These are phyloP conservation scores for Lodderomyces orthopsilosis DNA, from an alignment of 1,139 yeast species.

Conservation along the genomic window DNA sequence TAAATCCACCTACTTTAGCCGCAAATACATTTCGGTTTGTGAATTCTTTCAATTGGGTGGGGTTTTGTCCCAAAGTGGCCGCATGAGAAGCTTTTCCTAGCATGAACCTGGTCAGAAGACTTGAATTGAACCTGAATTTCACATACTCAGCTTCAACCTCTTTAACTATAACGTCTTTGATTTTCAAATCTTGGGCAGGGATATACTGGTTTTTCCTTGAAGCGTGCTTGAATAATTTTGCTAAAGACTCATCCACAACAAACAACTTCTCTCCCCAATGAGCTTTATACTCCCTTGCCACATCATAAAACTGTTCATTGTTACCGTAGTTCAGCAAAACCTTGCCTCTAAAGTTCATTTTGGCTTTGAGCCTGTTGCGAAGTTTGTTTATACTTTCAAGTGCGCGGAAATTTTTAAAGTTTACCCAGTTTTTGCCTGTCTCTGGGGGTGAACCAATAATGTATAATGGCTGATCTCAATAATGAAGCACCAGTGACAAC, in stretches of 20 bases:
- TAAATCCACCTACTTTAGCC: constrained; percentile 53
- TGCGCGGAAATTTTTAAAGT: neutral
- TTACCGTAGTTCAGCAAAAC: constrained; percentile 25
- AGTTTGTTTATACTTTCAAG: constrained; percentile 1
- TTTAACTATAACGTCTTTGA: constrained; percentile 6
- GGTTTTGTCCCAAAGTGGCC: constrained; percentile 5
- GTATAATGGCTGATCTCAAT: constrained; percentile 13
- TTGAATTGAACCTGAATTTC: constrained; percentile 7
- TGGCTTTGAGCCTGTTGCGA: neutral
- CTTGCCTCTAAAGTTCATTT: constrained; percentile 2
- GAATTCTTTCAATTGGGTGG: constrained; percentile 12
- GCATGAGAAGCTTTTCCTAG: neutral
- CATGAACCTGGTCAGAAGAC: neutral
- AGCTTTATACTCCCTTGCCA: constrained; percentile 25
- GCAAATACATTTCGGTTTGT: constrained; percentile 40
- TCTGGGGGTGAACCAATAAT: neutral
- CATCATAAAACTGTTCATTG: constrained; percentile 27
- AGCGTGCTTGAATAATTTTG: constrained; percentile 4
- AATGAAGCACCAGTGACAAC: neutral
- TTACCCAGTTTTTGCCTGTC: neutral
- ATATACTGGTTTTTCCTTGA: constrained; percentile 6
- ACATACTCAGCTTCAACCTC: constrained; percentile 8
- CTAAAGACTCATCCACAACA: constrained; percentile 25
- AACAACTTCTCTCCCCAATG: constrained; percentile 37
- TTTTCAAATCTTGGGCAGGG: constrained; percentile 7